phyloP scores from a whole-genome alignment of 2,329 filamentous ascomycete species.

The Lasiodiplodia gonubiensis region DNA sequence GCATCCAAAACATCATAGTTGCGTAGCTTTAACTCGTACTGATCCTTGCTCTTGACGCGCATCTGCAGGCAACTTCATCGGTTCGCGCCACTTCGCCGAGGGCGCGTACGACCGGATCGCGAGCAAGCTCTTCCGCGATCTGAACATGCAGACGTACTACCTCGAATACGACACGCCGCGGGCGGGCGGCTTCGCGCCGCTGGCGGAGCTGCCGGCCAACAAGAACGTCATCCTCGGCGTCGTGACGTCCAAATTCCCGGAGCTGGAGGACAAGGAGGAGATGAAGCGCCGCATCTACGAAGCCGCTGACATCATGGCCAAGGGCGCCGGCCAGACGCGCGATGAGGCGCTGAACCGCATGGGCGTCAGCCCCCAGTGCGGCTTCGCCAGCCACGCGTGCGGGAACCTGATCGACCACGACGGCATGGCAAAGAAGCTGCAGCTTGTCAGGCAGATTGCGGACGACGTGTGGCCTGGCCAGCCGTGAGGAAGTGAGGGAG shows the following conservation, averaged over 20 bases:
- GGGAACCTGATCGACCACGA: conserved; percentile 70
- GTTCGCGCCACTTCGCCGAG: conserved; percentile 50
- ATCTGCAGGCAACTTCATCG: conserved; percentile 49
- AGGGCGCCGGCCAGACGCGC: conserved; percentile 65
- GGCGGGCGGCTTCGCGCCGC: conserved; percentile 51
- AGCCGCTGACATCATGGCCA: conserved; percentile 68
- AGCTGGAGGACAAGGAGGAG: conserved; percentile 50
- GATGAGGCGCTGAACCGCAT: conserved; percentile 71
- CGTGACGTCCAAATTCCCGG: conserved; percentile 50
- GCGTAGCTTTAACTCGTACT: neutral
- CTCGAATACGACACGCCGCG: conserved; percentile 52
- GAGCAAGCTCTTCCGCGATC: conserved; percentile 38
- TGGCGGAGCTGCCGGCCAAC: conserved; percentile 47
- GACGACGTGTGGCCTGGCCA: conserved; percentile 71
- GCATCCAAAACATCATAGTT: neutral
- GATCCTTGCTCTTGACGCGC: conserved; percentile 1
- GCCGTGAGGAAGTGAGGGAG: conserved; percentile 40
- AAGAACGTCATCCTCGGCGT: conserved; percentile 53
- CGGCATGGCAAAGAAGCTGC: conserved; percentile 73
- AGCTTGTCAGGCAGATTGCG: conserved; percentile 71
- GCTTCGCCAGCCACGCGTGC: conserved; percentile 68
- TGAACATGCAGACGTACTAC: conserved; percentile 42
- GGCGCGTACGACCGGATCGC: conserved; percentile 53
- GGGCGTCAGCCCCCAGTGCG: conserved; percentile 40
- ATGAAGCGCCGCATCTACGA: conserved; percentile 49